phyloP scores from a whole-genome alignment of 2,329 filamentous ascomycete species.

The Chrysoporthe austroafricana region DNA sequence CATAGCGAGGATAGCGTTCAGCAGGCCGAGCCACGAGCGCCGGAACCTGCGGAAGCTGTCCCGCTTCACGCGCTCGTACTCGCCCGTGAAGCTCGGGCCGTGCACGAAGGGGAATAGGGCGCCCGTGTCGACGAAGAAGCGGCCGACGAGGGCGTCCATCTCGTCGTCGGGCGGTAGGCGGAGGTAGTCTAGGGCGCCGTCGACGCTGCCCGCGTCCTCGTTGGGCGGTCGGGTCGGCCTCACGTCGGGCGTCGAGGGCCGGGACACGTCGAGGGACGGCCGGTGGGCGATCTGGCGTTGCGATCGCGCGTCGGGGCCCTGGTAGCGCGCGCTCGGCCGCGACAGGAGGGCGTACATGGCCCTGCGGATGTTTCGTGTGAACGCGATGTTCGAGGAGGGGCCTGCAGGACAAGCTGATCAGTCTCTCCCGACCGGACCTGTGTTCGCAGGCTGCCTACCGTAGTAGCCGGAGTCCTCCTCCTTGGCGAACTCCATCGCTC shows the following conservation, averaged over 20 bases:
- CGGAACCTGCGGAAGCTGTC: slow-evolving; percentile 40
- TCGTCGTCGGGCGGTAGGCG: slow-evolving; percentile 27
- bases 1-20: slow-evolving; percentile 56
- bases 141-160: slow-evolving; percentile 24
- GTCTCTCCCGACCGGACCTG: neutral
- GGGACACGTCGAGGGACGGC: slow-evolving; percentile 26
- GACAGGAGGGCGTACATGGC: slow-evolving; percentile 27
- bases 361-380: slow-evolving; percentile 31
- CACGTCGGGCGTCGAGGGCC: slow-evolving; percentile 15
- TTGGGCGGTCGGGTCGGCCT: neutral
- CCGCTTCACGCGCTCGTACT: slow-evolving; percentile 26
- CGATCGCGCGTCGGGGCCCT: neutral
- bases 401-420: slow-evolving; percentile 16
- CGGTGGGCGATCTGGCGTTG: slow-evolving; percentile 13
- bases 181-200: slow-evolving; percentile 11
- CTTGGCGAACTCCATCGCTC: slow-evolving; percentile 32
- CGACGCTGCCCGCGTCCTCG: slow-evolving; percentile 4
- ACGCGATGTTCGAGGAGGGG: slow-evolving; percentile 35
- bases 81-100: slow-evolving; percentile 29
- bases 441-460: slow-evolving; percentile 20
- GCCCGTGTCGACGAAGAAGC: slow-evolving; percentile 32
- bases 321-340: slow-evolving; percentile 3
- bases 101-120: slow-evolving; percentile 32
- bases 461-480: slow-evolving; percentile 33
- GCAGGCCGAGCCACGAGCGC: slow-evolving; percentile 53